Evolutionary conservation across 2,329 filamentous ascomycete genomes (phyloP), one percentile per base, ranked within the genome.

Genomic region (Huntiella bhutanensis): DNA sequence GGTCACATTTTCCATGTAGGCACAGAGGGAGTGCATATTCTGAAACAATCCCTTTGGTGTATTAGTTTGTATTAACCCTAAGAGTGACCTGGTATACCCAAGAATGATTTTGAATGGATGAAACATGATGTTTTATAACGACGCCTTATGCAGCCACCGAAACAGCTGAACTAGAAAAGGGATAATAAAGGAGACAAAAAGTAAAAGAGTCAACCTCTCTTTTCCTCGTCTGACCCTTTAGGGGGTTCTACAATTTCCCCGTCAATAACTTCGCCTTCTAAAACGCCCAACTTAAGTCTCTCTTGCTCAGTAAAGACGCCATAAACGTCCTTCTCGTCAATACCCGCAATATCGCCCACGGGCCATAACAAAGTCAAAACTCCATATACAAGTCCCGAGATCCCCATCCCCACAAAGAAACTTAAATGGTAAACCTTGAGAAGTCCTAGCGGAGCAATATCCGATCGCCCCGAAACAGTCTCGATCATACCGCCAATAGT

Each of bases 291-390:
- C 43, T 59, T 62, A 4, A 54, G 57, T 15, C 65, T 65, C 54
- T 69, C 66, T 8, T 55, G 54, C 1, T 55, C 48, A 0, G 64
- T 66, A 47, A 69, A 68, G 0, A 65, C 67, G 15, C 61, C 63
- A 45, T 64, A 69, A 10, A 62, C 43, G 49, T 69, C 66, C 5
- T 61, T 52, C 4, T 61, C 55, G 43, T 70, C 66, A 34, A 60
- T 63, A 46, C 65, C 59, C 12, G 62, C 64, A 53, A 64, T 55
- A 6, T 61, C 59, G 1, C 45, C 36, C 2, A 62, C 55, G 0
- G 65, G 65, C 41, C 63, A 68, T 13, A 63, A 11, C 12, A 58
- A 50, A 47, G 66, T 68, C 6, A 51, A 11, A 11, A 15, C 11
- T 7, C 50, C 51, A 16, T 51, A 51, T 2, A 52, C 50, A 43